phyloP scores from a whole-genome alignment of 768 basidiomycete species.

The Lentinus brumalis region DNA sequence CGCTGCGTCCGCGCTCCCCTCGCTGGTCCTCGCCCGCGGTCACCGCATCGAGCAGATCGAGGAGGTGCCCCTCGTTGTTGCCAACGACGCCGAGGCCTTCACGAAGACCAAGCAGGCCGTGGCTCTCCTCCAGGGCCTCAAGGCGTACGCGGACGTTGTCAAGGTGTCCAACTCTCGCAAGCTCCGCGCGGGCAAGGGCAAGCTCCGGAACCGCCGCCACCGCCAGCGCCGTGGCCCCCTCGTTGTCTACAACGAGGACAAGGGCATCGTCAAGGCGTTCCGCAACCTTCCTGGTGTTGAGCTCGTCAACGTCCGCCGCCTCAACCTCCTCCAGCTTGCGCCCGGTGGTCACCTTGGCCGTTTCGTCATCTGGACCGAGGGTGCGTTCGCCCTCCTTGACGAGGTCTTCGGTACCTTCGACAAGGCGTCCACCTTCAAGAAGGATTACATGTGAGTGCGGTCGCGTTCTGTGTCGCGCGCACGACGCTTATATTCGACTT shows the following conservation, averaged over 20 bases:
- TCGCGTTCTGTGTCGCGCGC: neutral
- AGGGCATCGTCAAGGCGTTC: conserved; percentile 98
- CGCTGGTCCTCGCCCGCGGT: conserved; percentile 97
- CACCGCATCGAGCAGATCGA: conserved; percentile 97
- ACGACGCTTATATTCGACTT: neutral
- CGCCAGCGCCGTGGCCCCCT: conserved; percentile 97
- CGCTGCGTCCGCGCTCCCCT: conserved; percentile 96
- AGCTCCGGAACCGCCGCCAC: conserved; percentile 94
- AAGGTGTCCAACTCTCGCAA: conserved; percentile 98
- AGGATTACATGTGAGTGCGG: conserved; percentile 74
- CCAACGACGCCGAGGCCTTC: conserved; percentile 78
- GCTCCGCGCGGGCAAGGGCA: conserved; percentile 95
- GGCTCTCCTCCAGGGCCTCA: conserved; percentile 84
- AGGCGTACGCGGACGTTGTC: conserved; percentile 89
- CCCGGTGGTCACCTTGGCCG: conserved; percentile 99
- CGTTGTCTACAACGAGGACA: conserved; percentile 95
- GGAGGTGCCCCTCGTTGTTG: conserved; percentile 94
- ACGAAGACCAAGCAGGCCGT: conserved; percentile 98
- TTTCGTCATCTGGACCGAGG: conserved; percentile 99
- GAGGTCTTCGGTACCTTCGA: conserved; percentile 96
- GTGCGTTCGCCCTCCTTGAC: conserved; percentile 90
- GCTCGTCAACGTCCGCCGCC: conserved; percentile 87
- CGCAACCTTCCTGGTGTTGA: conserved; percentile 99
- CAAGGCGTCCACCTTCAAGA: conserved; percentile 83
- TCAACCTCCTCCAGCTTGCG: conserved; percentile 98